Evolutionary conservation across 1,284 basidiomycete species (phyloP).

Genomic region (Rhodofomes roseus): DNA sequence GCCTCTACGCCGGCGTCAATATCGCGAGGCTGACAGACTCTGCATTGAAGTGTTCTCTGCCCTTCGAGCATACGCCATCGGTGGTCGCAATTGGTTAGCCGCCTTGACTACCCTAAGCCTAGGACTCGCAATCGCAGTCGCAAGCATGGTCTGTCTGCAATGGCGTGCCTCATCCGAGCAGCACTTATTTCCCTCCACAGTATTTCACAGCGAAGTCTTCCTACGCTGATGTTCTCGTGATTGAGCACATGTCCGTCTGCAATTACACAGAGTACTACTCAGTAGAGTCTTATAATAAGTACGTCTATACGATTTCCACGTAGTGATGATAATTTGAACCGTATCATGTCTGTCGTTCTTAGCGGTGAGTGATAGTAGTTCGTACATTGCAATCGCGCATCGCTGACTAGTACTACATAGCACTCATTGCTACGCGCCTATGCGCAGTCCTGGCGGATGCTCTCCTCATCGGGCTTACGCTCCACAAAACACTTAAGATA

Average conservation of each 20-base stretch:
- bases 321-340: background rate
- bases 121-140: conserved; percentile 4
- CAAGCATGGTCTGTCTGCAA: conserved; percentile 13
- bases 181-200: background rate
- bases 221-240: conserved; percentile 1
- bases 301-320: background rate
- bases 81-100: conserved; percentile 1
- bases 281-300: background rate
- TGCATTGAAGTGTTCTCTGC: conserved; percentile 11
- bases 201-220: conserved; percentile 5
- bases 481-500: background rate
- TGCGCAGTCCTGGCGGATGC: conserved; percentile 4
- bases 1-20: background rate
- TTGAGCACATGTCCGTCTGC: conserved; percentile 2
- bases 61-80: conserved; percentile 13
- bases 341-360: background rate
- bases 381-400: background rate
- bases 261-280: conserved; percentile 5
- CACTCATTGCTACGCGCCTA: background rate
- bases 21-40: background rate
- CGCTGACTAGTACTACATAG: background rate
- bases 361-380: background rate
- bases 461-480: conserved; percentile 2
- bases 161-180: background rate
- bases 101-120: conserved; percentile 4